These are phyloP conservation scores for Extremus antarcticus DNA, from an alignment of 495 filamentous ascomycete genomes.

Conservation along the genomic window DNA sequence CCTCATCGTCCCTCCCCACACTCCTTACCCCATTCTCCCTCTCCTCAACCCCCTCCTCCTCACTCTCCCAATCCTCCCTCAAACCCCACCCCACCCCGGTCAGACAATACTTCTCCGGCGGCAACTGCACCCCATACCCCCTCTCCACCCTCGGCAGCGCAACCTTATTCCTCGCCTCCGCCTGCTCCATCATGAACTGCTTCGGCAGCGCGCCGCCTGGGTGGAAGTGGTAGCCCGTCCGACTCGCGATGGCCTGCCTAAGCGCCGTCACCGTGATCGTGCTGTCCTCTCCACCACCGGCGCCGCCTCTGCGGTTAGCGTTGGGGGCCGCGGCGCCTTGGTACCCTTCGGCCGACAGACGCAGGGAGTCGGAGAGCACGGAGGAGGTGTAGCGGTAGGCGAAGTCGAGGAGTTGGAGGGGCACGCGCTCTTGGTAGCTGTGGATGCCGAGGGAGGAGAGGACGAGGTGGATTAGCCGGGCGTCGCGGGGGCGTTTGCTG, in stretches of 20 bases:
- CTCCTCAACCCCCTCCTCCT: conserved; percentile 38
- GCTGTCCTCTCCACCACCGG: conserved; percentile 23
- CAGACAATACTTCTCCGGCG: conserved; percentile 83
- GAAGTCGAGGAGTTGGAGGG: conserved; percentile 89
- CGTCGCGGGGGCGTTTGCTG: conserved; percentile 74
- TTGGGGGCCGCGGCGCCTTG: conserved; percentile 23
- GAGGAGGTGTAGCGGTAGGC: conserved; percentile 72
- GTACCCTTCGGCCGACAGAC: conserved; percentile 54
- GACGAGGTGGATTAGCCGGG: conserved; percentile 81
- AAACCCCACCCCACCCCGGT: conserved; percentile 77
- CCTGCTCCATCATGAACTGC: conserved; percentile 76
- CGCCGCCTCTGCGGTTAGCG: conserved; percentile 3
- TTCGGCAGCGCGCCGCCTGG: conserved; percentile 52
- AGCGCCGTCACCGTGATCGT: conserved; percentile 45
- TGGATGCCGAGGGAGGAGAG: conserved; percentile 79
- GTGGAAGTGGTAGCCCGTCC: conserved; percentile 55
- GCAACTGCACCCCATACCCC: conserved; percentile 70
- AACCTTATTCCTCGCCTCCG: conserved; percentile 69
- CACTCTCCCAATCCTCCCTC: conserved; percentile 59
- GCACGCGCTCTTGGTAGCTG: conserved; percentile 86
- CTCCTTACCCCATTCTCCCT: conserved; percentile 1
- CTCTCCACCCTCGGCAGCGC: conserved; percentile 64
- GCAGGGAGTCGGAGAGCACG: conserved; percentile 55
- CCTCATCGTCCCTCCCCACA: conserved; percentile 40
- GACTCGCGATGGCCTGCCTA: conserved; percentile 52